Percentiles rank a stretch among this genome's conserved stretches.
phyloP scores from a whole-genome alignment of 192 early-diverging fungal species.

The Linderina pennispora region DNA sequence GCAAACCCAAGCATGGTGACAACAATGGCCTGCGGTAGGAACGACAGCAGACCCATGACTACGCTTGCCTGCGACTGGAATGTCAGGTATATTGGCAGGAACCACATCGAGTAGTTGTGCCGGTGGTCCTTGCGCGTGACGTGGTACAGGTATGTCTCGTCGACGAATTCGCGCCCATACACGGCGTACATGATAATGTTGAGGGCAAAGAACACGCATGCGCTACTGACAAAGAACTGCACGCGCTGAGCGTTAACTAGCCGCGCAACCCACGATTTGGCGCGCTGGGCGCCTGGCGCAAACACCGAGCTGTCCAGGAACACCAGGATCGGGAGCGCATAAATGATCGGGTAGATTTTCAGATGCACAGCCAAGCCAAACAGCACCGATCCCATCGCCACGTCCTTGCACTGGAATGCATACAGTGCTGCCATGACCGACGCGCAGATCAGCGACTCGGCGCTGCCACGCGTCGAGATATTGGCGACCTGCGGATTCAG shows the following conservation, averaged over 20 bases:
- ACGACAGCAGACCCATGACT: conserved; percentile 62
- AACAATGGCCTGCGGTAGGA: conserved; percentile 75
- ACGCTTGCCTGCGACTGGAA: conserved; percentile 48
- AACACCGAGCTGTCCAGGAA: conserved; percentile 39
- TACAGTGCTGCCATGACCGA: conserved; percentile 74
- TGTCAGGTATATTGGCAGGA: conserved; percentile 88
- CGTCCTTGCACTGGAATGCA: conserved; percentile 50
- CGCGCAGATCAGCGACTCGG: conserved; percentile 79
- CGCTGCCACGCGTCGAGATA: conserved; percentile 93
- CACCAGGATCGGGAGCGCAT: conserved; percentile 76
- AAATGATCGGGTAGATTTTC: conserved; percentile 97
- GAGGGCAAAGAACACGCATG: conserved; percentile 53
- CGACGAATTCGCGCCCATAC: conserved; percentile 81
- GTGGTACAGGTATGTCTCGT: conserved; percentile 93
- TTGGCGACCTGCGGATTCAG: conserved; percentile 94
- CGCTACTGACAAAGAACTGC: conserved; percentile 59
- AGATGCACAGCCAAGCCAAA: conserved; percentile 94
- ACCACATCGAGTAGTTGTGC: conserved; percentile 98
- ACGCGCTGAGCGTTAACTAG: conserved; percentile 55
- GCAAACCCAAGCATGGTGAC: conserved; percentile 61
- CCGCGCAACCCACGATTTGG: conserved; percentile 3
- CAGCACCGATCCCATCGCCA: conserved; percentile 51
- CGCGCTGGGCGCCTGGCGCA: conserved; percentile 4
- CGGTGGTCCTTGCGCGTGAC: conserved; percentile 93
- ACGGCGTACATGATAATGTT: conserved; percentile 63